phyloP scores from a whole-genome alignment of 441 rosid species.

The Hura crepitans region DNA sequence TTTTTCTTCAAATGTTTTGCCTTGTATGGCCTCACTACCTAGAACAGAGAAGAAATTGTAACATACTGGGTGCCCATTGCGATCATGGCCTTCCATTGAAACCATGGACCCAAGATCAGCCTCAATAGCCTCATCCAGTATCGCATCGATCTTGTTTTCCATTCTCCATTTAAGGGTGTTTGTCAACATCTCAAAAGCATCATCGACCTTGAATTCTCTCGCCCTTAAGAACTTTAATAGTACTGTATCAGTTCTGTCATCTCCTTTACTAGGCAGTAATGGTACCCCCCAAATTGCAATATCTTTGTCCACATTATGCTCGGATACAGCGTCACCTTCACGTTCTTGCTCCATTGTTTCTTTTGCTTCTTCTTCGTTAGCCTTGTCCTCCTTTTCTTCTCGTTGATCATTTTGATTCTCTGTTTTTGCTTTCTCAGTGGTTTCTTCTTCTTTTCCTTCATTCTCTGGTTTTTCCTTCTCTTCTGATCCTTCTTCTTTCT shows the following conservation, averaged over 20 bases:
- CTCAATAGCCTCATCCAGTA: constrained; percentile 35
- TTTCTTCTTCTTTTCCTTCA: background rate
- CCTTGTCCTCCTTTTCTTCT: background rate
- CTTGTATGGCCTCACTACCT: constrained; percentile 27
- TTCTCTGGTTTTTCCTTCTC: background rate
- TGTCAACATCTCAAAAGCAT: constrained; percentile 48
- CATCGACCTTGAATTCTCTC: constrained; percentile 40
- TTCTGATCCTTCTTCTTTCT: background rate
- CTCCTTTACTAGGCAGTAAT: constrained; percentile 39
- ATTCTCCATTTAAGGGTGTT: constrained; percentile 48
- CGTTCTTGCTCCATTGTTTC: background rate
- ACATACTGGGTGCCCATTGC: constrained; percentile 47
- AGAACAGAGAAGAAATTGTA: constrained; percentile 44
- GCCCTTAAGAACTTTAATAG: constrained; percentile 48
- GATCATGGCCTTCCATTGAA: constrained; percentile 39
- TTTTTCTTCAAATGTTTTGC: constrained; percentile 37
- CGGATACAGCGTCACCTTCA: background rate
- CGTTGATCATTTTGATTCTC: too few species aligned
- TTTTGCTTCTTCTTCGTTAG: background rate
- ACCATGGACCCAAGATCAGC: constrained; percentile 28
- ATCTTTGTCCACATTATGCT: constrained; percentile 23
- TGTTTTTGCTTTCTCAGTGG: background rate
- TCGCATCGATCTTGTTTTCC: constrained; percentile 38
- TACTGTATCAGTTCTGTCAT: constrained; percentile 35
- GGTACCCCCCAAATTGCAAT: constrained; percentile 47